Percentiles rank a stretch among this genome's conserved stretches.
phyloP scores from a whole-genome alignment of 2,329 filamentous ascomycete genomes.

The Scytalidium sp. region DNA sequence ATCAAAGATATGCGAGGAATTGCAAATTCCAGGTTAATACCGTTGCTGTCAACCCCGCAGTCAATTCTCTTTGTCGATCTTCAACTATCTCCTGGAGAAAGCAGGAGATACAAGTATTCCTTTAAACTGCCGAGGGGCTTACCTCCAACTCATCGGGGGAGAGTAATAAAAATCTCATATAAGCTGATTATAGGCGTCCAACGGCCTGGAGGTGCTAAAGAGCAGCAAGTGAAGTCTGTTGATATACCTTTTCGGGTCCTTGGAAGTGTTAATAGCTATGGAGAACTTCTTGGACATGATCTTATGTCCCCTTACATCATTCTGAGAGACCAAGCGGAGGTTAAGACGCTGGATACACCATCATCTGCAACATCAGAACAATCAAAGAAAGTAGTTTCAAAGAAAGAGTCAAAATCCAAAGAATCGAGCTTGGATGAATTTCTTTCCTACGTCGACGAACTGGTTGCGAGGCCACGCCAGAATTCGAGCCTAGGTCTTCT shows the following conservation, averaged over 20 bases:
- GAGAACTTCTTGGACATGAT: constrained; percentile 88
- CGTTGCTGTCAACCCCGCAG: constrained; percentile 90
- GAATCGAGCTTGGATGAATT: constrained; percentile 59
- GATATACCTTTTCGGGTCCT: constrained; percentile 91
- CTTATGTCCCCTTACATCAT: constrained; percentile 92
- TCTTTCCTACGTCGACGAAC: constrained; percentile 71
- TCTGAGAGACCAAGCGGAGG: constrained; percentile 71
- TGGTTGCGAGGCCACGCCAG: constrained; percentile 59
- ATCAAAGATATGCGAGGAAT: constrained; percentile 94
- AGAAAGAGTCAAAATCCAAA: constrained; percentile 29
- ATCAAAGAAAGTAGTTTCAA: constrained; percentile 13
- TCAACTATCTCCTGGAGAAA: constrained; percentile 82
- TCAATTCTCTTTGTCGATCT: constrained; percentile 95
- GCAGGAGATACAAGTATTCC: constrained; percentile 79
- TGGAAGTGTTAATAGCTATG: constrained; percentile 85
- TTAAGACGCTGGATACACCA: constrained; percentile 22
- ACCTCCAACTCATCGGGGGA: constrained; percentile 87
- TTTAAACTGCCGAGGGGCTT: constrained; percentile 84
- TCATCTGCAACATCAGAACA: constrained; percentile 5
- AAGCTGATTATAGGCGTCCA: constrained; percentile 90
- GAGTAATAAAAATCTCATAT: constrained; percentile 92
- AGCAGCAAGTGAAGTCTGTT: constrained; percentile 84
- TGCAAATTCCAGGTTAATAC: constrained; percentile 81
- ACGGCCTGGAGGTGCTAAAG: constrained; percentile 71
- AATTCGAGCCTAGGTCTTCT: constrained; percentile 59